These are phyloP conservation scores for Aureobasidium sp. DNA, from an alignment of 2,329 filamentous ascomycete species.

Conservation along the genomic window DNA sequence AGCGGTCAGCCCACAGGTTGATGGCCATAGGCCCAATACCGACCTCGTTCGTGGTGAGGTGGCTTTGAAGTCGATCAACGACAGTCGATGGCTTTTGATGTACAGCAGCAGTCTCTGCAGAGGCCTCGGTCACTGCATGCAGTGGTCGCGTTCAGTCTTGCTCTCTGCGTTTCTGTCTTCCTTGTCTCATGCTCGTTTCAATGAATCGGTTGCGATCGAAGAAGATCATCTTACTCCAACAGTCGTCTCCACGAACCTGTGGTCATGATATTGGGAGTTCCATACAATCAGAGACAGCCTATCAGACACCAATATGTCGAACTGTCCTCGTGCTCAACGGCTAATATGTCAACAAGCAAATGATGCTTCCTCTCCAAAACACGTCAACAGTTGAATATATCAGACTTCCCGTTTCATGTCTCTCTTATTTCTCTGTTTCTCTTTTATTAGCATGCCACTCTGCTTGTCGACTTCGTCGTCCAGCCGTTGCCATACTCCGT, in stretches of 20 bases:
- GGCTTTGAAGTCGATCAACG: constrained; percentile 1
- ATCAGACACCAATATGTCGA: constrained; percentile 6
- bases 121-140: background rate
- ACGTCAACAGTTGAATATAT: constrained; percentile 8
- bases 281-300: constrained; percentile 12
- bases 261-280: background rate
- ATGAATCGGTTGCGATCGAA: constrained; percentile 6
- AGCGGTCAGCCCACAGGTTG: constrained; percentile 4
- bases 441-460: background rate
- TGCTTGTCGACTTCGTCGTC: background rate
- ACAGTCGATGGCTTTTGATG: background rate
- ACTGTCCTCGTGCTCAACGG: constrained; percentile 10
- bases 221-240: constrained; percentile 9
- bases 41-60: background rate
- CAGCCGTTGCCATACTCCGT: background rate
- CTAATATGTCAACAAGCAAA: constrained; percentile 5
- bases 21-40: background rate
- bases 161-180: background rate
- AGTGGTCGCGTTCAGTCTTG: background rate
- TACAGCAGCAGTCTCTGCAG: background rate
- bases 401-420: constrained; percentile 13
- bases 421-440: background rate
- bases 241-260: background rate
- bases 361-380: constrained; percentile 4
- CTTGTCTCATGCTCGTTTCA: constrained; percentile 11